Evolutionary conservation across 2,329 filamentous ascomycete species (phyloP).

Genomic region (Exophiala viscosa): DNA sequence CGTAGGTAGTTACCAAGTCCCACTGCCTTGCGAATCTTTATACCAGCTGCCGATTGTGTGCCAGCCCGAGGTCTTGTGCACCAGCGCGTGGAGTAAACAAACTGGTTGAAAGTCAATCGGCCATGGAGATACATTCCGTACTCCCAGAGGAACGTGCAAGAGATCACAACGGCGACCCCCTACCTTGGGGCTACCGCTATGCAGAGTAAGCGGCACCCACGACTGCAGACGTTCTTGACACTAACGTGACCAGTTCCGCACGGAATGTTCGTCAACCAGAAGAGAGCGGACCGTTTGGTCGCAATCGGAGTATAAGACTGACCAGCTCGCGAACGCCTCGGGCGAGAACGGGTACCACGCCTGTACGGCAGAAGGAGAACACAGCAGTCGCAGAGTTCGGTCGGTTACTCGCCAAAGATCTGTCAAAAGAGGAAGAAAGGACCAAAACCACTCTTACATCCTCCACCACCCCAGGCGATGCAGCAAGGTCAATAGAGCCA

Average conservation of each 20-base stretch:
- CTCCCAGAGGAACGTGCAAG: slow-evolving; percentile 59
- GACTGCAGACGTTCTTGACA: background rate
- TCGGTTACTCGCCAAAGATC: slow-evolving; percentile 43
- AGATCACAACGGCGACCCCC: slow-evolving; percentile 55
- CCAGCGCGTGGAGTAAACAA: background rate
- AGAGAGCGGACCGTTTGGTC: slow-evolving; percentile 61
- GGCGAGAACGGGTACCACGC: slow-evolving; percentile 57
- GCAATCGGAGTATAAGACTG: slow-evolving; percentile 45
- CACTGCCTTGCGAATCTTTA: background rate
- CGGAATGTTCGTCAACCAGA: slow-evolving; percentile 53
- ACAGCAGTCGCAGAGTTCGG: slow-evolving; percentile 47
- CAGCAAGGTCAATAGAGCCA: slow-evolving; percentile 35
- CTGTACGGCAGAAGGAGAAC: slow-evolving; percentile 52
- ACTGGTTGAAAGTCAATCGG: background rate
- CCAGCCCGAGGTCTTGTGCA: background rate
- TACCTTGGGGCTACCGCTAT: slow-evolving; percentile 63
- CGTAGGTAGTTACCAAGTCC: too few species aligned
- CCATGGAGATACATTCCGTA: slow-evolving; percentile 64
- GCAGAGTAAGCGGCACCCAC: slow-evolving; percentile 50
- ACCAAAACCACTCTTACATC: slow-evolving; percentile 19
- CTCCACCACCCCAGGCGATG: slow-evolving; percentile 12
- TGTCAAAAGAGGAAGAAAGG: slow-evolving; percentile 37
- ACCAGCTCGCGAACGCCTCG: slow-evolving; percentile 45
- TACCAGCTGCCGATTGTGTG: background rate
- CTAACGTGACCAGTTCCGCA: slow-evolving; percentile 37